Evolutionary conservation across 345 rosid genomes (phyloP).

Genomic region (Eucalyptus paniculata): DNA sequence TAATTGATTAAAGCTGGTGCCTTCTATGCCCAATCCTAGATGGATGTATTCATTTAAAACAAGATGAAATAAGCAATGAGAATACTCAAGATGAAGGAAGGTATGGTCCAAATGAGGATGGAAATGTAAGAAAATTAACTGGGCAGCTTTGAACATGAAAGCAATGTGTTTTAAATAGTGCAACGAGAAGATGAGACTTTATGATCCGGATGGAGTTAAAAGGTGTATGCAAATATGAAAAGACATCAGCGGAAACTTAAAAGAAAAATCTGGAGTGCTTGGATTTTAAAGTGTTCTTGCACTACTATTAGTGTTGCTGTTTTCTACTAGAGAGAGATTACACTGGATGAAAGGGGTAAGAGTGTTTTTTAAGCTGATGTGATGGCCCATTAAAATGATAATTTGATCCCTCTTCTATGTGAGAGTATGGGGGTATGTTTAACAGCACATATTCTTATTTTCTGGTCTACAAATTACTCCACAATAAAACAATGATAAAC

Average conservation of each 20-base stretch:
- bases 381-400: not conserved
- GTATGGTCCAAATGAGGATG: not conserved
- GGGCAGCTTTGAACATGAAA: not conserved
- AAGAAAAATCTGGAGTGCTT: not conserved
- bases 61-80: not conserved
- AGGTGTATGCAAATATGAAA: not conserved
- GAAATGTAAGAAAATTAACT: not conserved
- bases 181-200: not conserved
- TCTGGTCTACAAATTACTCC: not conserved
- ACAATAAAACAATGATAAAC: not conserved
- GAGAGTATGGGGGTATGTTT: not conserved
- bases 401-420: not conserved
- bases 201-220: not conserved
- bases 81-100: not conserved
- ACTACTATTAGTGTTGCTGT: not conserved
- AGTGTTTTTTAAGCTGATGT: not conserved
- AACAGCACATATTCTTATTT: not conserved
- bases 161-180: not conserved
- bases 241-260: not conserved
- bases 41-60: not conserved
- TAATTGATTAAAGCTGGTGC: not conserved
- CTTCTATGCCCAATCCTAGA: not conserved
- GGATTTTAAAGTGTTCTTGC: not conserved
- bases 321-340: not conserved
- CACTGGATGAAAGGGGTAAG: not conserved